A percentile compares a stretch with the other conserved stretches of the same genome.
Evolutionary conservation across 129 eudicot species (phyloP).

Genomic region (Escallonia rubra): DNA sequence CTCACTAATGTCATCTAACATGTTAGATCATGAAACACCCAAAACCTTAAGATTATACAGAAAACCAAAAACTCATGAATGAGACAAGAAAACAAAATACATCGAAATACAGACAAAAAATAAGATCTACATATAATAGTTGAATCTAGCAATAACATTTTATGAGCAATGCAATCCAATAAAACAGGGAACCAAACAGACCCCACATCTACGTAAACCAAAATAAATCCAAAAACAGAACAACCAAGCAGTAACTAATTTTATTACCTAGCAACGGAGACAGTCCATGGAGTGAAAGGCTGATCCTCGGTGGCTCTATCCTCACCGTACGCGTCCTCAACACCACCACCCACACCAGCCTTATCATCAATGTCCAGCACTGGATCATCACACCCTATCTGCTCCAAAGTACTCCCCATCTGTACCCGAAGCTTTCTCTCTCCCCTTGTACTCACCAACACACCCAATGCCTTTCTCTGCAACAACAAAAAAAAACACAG

Average conservation of each 20-base stretch:
- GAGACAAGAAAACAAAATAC: no score
- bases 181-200: neutral
- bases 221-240: neutral
- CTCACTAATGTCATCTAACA: no score
- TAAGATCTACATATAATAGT: no score
- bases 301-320: slow-evolving; percentile 62
- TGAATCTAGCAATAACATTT: no score
- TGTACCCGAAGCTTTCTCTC: slow-evolving; percentile 9
- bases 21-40: no score
- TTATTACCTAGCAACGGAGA: slow-evolving; percentile 75
- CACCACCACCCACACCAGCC: slow-evolving; percentile 51
- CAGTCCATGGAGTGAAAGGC: slow-evolving; percentile 78
- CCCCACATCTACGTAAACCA: neutral
- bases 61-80: no score
- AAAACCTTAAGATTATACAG: no score
- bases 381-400: slow-evolving; percentile 21
- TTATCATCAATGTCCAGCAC: slow-evolving; percentile 22
- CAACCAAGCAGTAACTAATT: neutral
- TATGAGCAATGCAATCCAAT: no score
- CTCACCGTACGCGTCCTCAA: slow-evolving; percentile 61
- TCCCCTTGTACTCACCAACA: slow-evolving; percentile 13
- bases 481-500: slow-evolving; percentile 2
- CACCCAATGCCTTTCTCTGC: slow-evolving; percentile 23
- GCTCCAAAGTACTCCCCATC: slow-evolving; percentile 35
- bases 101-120: no score